Percentiles rank a stretch among this genome's conserved stretches.
Evolutionary conservation across 768 basidiomycete genomes (phyloP).

Genomic region (Suillus placidus): DNA sequence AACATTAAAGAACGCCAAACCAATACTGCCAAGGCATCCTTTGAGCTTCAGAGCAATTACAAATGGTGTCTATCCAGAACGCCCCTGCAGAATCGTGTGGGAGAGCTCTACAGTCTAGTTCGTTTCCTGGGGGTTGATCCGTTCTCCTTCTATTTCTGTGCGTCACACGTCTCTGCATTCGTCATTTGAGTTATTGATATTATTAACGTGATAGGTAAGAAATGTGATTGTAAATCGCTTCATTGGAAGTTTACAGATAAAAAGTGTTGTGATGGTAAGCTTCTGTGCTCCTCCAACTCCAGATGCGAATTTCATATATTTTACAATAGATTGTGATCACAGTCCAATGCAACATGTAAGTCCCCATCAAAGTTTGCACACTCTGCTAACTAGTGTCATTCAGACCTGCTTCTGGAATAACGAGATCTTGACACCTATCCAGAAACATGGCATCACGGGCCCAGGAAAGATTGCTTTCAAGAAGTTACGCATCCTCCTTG

Average conservation of each 20-base stretch:
- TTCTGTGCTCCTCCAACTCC: background rate
- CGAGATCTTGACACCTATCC: constrained; percentile 95
- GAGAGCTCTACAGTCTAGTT: constrained; percentile 94
- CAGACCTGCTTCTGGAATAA: constrained; percentile 97
- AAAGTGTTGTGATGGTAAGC: constrained; percentile 76
- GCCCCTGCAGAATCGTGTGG: constrained; percentile 97
- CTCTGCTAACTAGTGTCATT: background rate
- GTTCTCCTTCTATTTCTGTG: constrained; percentile 90
- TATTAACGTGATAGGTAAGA: constrained; percentile 61
- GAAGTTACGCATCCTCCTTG: constrained; percentile 86
- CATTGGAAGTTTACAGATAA: constrained; percentile 94
- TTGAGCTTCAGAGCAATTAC: constrained; percentile 78
- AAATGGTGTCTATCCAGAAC: constrained; percentile 98
- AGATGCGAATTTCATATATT: background rate
- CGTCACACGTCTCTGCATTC: constrained; percentile 26
- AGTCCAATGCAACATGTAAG: constrained; percentile 81
- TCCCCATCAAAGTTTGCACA: constrained; percentile 14
- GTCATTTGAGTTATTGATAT: constrained; percentile 2
- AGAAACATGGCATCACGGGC: constrained; percentile 82
- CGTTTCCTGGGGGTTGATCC: constrained; percentile 93
- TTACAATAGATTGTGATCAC: constrained; percentile 70
- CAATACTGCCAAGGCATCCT: constrained; percentile 97
- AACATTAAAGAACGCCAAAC: constrained; percentile 96
- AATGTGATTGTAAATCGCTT: constrained; percentile 90
- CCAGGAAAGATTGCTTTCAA: constrained; percentile 85